These are phyloP conservation scores for Zychaea mexicana DNA, from an alignment of 371 early-diverging fungal genomes.

Conservation along the genomic window DNA sequence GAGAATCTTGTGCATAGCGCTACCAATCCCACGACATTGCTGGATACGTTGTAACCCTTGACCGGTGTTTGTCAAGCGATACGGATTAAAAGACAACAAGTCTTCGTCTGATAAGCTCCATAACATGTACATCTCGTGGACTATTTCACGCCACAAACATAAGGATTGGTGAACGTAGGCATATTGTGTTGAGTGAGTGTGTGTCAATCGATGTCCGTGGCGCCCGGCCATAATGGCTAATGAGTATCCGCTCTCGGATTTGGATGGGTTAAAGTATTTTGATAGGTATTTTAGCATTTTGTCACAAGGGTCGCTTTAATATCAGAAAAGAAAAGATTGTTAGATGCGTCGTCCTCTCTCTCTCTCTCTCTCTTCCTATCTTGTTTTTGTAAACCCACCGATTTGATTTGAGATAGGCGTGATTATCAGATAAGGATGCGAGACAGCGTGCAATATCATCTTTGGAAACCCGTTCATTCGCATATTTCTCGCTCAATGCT, in stretches of 20 bases:
- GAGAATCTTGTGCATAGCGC: slow-evolving; percentile 87
- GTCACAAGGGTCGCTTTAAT: slow-evolving; percentile 92
- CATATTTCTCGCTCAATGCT: slow-evolving; percentile 76
- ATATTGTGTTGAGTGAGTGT: slow-evolving; percentile 90
- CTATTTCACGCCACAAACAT: slow-evolving; percentile 92
- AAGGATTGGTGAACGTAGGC: slow-evolving; percentile 93
- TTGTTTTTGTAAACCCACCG: slow-evolving; percentile 48
- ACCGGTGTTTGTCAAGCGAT: slow-evolving; percentile 93
- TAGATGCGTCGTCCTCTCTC: background rate
- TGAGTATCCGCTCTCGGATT: slow-evolving; percentile 65
- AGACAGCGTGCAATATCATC: slow-evolving; percentile 88
- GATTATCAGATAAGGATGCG: slow-evolving; percentile 95
- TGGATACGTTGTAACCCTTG: slow-evolving; percentile 94
- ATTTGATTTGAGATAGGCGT: slow-evolving; percentile 85
- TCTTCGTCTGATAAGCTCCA: slow-evolving; percentile 93
- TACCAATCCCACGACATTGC: slow-evolving; percentile 76
- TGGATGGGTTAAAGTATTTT: slow-evolving; percentile 65
- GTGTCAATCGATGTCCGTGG: slow-evolving; percentile 89
- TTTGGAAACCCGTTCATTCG: slow-evolving; percentile 47
- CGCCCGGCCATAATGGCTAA: slow-evolving; percentile 85
- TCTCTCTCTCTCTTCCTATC: background rate
- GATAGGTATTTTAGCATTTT: slow-evolving; percentile 86
- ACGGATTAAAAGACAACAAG: slow-evolving; percentile 73
- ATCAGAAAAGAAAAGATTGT: background rate
- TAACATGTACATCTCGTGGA: slow-evolving; percentile 96